Evolutionary conservation across 176 grass and related monocot genomes (phyloP).

Genomic region (Aegilops sharonensis): DNA sequence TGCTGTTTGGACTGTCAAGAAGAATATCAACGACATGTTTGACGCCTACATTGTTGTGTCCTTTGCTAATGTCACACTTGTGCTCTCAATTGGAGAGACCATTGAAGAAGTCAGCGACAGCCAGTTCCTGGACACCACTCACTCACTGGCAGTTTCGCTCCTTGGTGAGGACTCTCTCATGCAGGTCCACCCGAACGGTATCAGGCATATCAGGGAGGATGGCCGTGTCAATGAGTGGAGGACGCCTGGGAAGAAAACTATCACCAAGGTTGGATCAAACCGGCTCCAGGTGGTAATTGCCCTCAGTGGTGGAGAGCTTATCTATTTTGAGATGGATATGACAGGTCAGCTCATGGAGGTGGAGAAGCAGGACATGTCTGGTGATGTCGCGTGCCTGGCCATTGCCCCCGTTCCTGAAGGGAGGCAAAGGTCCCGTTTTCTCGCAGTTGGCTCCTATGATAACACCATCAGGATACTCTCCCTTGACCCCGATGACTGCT

Average conservation of each 20-base stretch:
- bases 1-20: constrained; percentile 99
- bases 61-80: constrained; percentile 84
- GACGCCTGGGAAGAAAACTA: constrained; percentile 96
- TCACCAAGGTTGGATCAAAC: constrained; percentile 91
- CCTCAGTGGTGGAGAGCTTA: constrained; percentile 94
- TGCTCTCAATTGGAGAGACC: constrained; percentile 97
- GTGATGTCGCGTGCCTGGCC: constrained; percentile 91
- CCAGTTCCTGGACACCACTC: constrained; percentile 90
- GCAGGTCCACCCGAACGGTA: constrained; percentile 94
- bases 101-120: constrained; percentile 97
- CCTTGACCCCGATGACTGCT: constrained; percentile 84
- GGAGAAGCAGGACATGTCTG: constrained; percentile 98
- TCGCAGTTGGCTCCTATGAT: constrained; percentile 94
- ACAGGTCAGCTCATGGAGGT: constrained; percentile 97
- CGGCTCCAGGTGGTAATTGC: constrained; percentile 94
- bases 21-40: constrained; percentile 91
- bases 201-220: constrained; percentile 97
- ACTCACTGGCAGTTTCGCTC: constrained; percentile 83
- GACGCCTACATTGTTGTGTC: constrained; percentile 98
- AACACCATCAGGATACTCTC: constrained; percentile 94
- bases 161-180: constrained; percentile 97
- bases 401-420: constrained; percentile 94
- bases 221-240: constrained; percentile 98
- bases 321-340: constrained; percentile 99
- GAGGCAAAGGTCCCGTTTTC: constrained; percentile 85